phyloP scores from a whole-genome alignment of 192 early-diverging fungal genomes.

The Coemansia nantahalensis region DNA sequence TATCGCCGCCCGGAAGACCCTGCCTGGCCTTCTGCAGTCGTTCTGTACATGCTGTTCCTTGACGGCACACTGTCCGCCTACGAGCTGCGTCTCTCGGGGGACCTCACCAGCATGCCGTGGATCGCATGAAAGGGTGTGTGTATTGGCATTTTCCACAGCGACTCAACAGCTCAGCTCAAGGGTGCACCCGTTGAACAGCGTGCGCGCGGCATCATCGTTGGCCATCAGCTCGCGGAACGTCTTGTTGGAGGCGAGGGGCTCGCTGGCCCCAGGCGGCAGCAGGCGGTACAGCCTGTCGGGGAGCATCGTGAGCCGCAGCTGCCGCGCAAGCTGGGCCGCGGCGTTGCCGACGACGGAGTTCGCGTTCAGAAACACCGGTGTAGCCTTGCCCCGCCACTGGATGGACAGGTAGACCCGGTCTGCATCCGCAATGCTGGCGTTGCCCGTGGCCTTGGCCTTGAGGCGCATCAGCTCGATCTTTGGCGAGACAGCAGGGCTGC shows the following conservation, averaged over 20 bases:
- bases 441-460: slow-evolving; percentile 40
- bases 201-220: not conserved
- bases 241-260: slow-evolving; percentile 21
- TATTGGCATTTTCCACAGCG: too few relatives aligned
- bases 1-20: slow-evolving; percentile 24
- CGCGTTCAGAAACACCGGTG: slow-evolving; percentile 26
- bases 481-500: slow-evolving; percentile 14
- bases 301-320: slow-evolving; percentile 19
- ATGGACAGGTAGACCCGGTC: slow-evolving; percentile 38
- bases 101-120: too few relatives aligned
- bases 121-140: too few relatives aligned
- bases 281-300: slow-evolving; percentile 25
- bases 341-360: slow-evolving; percentile 28
- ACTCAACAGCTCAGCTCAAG: slow-evolving; percentile 16
- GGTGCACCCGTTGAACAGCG: slow-evolving; percentile 36
- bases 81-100: slow-evolving; percentile 10
- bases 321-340: slow-evolving; percentile 26
- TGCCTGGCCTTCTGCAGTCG: not conserved
- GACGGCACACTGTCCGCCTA: slow-evolving; percentile 27
- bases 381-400: slow-evolving; percentile 11
- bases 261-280: slow-evolving; percentile 1
- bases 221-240: slow-evolving; percentile 12
- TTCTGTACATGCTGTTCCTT: slow-evolving; percentile 20
- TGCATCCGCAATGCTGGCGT: slow-evolving; percentile 25
- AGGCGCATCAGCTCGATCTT: slow-evolving; percentile 48